Evolutionary conservation across 768 basidiomycete genomes (phyloP).

Genomic region (Leccinum truebloodii): DNA sequence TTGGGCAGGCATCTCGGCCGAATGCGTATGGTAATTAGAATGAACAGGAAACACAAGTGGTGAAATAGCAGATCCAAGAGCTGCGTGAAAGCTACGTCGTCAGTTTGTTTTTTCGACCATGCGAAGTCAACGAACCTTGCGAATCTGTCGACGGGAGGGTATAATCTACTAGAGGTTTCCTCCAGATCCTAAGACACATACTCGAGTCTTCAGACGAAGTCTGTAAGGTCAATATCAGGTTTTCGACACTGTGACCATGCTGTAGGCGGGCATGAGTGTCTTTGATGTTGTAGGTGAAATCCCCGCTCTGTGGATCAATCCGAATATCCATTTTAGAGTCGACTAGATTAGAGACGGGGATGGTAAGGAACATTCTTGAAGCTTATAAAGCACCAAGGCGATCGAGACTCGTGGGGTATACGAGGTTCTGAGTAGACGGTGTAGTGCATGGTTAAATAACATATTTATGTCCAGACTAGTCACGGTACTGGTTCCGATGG

Average conservation of each 20-base stretch:
- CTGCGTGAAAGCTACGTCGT: neutral
- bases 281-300: slow-evolving; percentile 1
- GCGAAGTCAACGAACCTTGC: neutral
- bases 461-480: neutral
- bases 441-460: neutral
- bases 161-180: neutral
- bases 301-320: slow-evolving; percentile 2
- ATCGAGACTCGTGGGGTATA: neutral
- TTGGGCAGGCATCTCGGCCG: neutral
- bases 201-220: neutral
- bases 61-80: neutral
- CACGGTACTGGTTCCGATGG: neutral
- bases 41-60: neutral
- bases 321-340: neutral
- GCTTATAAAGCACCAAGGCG: neutral
- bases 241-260: neutral
- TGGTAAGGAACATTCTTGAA: slow-evolving; percentile 4
- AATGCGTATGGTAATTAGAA: neutral
- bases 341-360: neutral
- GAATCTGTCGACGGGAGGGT: neutral
- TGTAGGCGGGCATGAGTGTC: neutral
- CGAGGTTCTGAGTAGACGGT: neutral
- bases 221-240: neutral
- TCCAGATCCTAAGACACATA: neutral
- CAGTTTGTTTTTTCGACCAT: neutral